Evolutionary conservation across 768 basidiomycete species (phyloP).

Genomic region (Termitomyces sp.): DNA sequence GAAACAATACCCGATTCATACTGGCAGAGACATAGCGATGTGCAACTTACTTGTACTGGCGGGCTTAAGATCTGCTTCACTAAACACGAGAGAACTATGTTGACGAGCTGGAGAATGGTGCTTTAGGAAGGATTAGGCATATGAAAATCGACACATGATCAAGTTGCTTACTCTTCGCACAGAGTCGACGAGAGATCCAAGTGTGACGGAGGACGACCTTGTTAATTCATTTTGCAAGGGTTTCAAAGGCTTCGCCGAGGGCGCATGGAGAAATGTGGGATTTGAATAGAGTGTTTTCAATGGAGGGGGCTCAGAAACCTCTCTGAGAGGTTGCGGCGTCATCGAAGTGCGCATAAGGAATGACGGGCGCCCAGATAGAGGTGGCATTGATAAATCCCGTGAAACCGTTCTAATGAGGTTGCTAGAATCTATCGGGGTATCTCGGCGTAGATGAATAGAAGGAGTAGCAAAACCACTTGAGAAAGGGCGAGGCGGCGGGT

Average conservation of each 20-base stretch:
- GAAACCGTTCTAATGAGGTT: slow-evolving; percentile 21
- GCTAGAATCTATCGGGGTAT: slow-evolving; percentile 31
- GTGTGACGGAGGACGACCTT: slow-evolving; percentile 34
- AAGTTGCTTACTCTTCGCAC: slow-evolving; percentile 44
- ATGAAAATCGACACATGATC: not conserved
- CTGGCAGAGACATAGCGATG: not conserved
- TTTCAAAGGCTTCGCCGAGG: slow-evolving; percentile 27
- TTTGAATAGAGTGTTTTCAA: slow-evolving; percentile 54
- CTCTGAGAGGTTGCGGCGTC: slow-evolving; percentile 56
- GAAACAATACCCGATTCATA: slow-evolving; percentile 1
- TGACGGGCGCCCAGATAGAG: slow-evolving; percentile 37
- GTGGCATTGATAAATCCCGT: slow-evolving; percentile 43
- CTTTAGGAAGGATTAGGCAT: slow-evolving; percentile 22
- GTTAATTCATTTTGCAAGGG: slow-evolving; percentile 17
- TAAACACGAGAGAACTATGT: slow-evolving; percentile 46
- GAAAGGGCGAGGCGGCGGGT: slow-evolving; percentile 43
- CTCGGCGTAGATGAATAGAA: slow-evolving; percentile 36
- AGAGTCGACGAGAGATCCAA: slow-evolving; percentile 54
- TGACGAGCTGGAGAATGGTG: slow-evolving; percentile 45
- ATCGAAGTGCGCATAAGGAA: slow-evolving; percentile 64
- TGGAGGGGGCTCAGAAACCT: slow-evolving; percentile 66
- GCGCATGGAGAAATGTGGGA: slow-evolving; percentile 66
- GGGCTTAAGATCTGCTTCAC: slow-evolving; percentile 28
- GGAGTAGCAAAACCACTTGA: slow-evolving; percentile 33
- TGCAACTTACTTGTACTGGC: slow-evolving; percentile 23